Conservation (phyloP, 177 flowering plant genomes). For the Telopea speciosissima region DNA sequence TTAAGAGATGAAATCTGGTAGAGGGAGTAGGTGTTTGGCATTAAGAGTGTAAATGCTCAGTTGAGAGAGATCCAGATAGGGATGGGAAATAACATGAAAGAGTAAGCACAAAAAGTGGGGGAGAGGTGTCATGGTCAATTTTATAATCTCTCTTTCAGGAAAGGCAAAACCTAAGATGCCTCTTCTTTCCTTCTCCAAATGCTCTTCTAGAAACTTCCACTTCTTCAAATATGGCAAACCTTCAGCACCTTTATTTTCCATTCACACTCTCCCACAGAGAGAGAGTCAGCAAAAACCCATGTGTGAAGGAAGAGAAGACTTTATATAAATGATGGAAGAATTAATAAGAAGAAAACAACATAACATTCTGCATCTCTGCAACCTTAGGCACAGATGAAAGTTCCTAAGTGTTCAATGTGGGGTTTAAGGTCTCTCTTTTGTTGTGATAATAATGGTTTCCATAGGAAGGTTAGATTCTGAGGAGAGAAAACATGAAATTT, state of each 20-base stretch:
- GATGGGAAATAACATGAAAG: neutral
- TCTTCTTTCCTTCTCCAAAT: constrained; percentile 32
- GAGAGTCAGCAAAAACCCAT: constrained; percentile 10
- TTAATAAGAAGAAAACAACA: constrained; percentile 49
- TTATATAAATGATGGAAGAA: constrained; percentile 16
- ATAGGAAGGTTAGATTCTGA: no score
- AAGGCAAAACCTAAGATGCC: constrained; percentile 57
- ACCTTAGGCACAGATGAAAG: constrained; percentile 14
- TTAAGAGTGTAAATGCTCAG: neutral
- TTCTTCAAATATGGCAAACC: constrained; percentile 22
- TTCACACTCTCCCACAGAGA: constrained; percentile 9
- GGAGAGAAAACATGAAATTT: neutral
- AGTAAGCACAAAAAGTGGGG: neutral
- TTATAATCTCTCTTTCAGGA: constrained; percentile 25
- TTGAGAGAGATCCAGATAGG: neutral
- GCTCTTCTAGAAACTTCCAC: constrained; percentile 50
- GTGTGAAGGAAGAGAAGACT: neutral
- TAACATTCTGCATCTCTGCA: constrained; percentile 26
- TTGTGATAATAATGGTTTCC: neutral
- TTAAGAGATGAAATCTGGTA: neutral
- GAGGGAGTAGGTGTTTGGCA: neutral
- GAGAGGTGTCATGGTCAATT: constrained; percentile 20
- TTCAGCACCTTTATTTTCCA: constrained; percentile 42
- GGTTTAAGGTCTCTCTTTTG: neutral
- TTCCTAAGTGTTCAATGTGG: neutral